A percentile compares a stretch with the other conserved stretches of the same genome.
Conservation (phyloP, 768 basidiomycete species). For the Suillus discolor region DNA sequence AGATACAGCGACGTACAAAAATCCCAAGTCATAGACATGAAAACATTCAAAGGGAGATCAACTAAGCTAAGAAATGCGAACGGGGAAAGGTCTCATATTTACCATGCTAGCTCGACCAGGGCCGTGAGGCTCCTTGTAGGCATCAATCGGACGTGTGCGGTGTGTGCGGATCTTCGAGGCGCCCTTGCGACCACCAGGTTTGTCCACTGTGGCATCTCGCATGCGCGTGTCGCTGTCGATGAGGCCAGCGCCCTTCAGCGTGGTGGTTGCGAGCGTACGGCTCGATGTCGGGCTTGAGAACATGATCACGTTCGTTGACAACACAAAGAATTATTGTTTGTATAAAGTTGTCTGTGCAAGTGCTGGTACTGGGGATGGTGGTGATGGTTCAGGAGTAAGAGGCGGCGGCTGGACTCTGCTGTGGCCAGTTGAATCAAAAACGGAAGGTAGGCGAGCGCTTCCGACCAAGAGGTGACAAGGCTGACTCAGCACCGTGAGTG, state of each 20-base stretch:
- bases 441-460: conserved; percentile 18
- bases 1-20: conserved; percentile 9
- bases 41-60: conserved; percentile 21
- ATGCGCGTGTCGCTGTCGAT: conserved; percentile 77
- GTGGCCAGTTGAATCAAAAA: conserved; percentile 19
- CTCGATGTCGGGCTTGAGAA: conserved; percentile 63
- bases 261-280: conserved; percentile 59
- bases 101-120: conserved; percentile 60
- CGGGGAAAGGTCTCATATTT: conserved; percentile 52
- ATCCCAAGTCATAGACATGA: conserved; percentile 9
- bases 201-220: conserved; percentile 66
- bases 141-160: conserved; percentile 61
- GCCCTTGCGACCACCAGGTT: conserved; percentile 74
- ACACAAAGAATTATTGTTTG: background rate
- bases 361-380: background rate
- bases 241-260: conserved; percentile 71
- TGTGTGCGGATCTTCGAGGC: conserved; percentile 62
- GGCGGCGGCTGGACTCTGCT: conserved; percentile 2
- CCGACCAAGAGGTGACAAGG: conserved; percentile 7
- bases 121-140: conserved; percentile 50
- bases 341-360: background rate
- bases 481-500: conserved; percentile 3
- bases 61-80: conserved; percentile 19
- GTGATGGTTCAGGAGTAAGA: conserved; percentile 20
- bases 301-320: conserved; percentile 35